Evolutionary conservation across 2,329 filamentous ascomycete genomes (phyloP), one percentile per base, ranked within the genome.

Genomic region (Sphaerostilbella broomeana): DNA sequence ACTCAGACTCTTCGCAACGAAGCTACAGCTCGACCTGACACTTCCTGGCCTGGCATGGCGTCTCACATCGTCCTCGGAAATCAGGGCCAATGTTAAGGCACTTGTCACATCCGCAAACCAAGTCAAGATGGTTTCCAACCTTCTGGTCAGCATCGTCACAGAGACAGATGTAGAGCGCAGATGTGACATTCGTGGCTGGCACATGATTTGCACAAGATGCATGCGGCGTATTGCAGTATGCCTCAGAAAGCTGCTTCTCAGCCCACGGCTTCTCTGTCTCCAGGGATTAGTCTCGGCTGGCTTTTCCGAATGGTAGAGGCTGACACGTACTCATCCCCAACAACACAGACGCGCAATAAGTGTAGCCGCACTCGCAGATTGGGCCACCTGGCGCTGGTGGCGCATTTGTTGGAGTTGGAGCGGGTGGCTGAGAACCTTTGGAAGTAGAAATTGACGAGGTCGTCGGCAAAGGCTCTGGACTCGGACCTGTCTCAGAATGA

Each of bases 361-460:
- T 66, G 38, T 64, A 65, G 39, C 63, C 63, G 44, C 63, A 66
- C 43, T 65, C 58, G 46, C 63, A 66, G 37, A 58, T 57, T 12
- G 62, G 48, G 2, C 54, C 60, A 7, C 50, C 43, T n/a, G 53
- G 53, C 4, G 37, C 42, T 7, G 40, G 50, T 6, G 40, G 49
- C 2, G 51, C 47, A 3, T 43, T 47, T 11, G 48, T 44, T 1
- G 48, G 42, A 18, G 37, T 45, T 16, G 49, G 46, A n/a, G n/a
- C n/a, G n/a, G 47, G 41, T 16, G 24, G 28, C 17, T 29, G 16
- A 16, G 9, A 11, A 13, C 25, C 25, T 33, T 29, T 44, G 20
- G 38, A 34, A n/a, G 26, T 40, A n/a, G 37, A 35, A 12, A 34
- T 24, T 7, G 30, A 26, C 8, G 47, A 46, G 16, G 45, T 40